Conservation (phyloP, 2,329 filamentous ascomycete genomes). For the Annulohypoxylon truncatum region DNA sequence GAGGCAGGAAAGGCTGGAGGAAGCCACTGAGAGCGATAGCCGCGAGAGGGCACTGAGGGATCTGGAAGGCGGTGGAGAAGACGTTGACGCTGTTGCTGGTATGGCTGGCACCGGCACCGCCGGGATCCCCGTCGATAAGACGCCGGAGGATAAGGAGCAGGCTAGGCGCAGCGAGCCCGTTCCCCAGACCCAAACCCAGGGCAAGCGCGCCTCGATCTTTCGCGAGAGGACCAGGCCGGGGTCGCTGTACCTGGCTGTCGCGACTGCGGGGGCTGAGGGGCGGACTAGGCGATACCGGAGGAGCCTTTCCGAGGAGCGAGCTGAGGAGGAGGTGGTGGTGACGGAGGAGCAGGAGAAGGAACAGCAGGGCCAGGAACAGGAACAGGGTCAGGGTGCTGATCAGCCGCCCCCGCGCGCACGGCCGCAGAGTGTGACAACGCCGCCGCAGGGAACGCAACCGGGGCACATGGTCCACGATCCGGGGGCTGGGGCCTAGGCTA, state of each 20-base stretch:
- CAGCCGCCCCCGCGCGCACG: constrained; percentile 3
- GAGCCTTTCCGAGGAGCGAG: constrained; percentile 37
- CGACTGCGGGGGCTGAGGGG: constrained; percentile 28
- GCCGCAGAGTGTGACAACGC: constrained; percentile 17
- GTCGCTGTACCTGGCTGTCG: constrained; percentile 37
- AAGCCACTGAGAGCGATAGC: background rate
- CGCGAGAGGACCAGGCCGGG: constrained; percentile 33
- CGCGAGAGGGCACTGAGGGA: constrained; percentile 27
- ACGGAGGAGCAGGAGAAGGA: background rate
- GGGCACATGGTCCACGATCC: background rate
- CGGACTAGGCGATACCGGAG: constrained; percentile 15
- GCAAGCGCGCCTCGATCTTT: constrained; percentile 39
- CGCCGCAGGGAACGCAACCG: background rate
- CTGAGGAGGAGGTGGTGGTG: background rate
- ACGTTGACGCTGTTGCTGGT: background rate
- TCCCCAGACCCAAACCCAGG: no score
- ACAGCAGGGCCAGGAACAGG: background rate
- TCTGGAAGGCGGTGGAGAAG: constrained; percentile 25
- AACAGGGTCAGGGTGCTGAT: background rate
- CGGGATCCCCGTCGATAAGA: background rate
- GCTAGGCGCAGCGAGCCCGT: background rate
- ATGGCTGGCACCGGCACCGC: background rate
- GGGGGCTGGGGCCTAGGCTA: background rate
- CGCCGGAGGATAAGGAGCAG: background rate
- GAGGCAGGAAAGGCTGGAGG: constrained; percentile 1